phyloP scores from a whole-genome alignment of 2,329 filamentous ascomycete species.

The Chaetothyriales sp. region DNA sequence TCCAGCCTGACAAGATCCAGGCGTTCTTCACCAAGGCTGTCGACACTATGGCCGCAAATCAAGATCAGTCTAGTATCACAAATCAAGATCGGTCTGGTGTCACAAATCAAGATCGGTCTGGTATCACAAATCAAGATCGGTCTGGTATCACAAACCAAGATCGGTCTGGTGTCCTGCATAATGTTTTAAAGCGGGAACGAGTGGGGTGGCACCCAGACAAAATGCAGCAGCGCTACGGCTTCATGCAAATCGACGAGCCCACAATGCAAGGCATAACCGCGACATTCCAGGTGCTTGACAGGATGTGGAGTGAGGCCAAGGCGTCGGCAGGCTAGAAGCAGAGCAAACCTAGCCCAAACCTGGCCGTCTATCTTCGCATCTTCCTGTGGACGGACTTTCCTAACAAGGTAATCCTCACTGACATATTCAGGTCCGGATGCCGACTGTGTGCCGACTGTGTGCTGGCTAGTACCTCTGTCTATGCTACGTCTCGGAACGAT shows the following conservation, averaged over 20 bases:
- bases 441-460: not conserved
- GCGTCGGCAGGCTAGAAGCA: not conserved
- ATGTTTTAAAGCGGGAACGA: slow-evolving; percentile 64
- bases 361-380: not conserved
- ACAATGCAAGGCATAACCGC: slow-evolving; percentile 71
- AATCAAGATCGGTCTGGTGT: slow-evolving; percentile 18
- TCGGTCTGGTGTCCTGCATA: slow-evolving; percentile 25
- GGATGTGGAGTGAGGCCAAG: slow-evolving; percentile 48
- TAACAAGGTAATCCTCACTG: not conserved
- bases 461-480: not conserved
- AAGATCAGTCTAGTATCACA: slow-evolving; percentile 17
- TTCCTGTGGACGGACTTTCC: too few relatives aligned
- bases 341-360: not conserved
- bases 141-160: slow-evolving; percentile 15
- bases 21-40: slow-evolving; percentile 45
- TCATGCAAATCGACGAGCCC: slow-evolving; percentile 58
- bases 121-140: slow-evolving; percentile 20
- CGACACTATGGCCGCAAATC: slow-evolving; percentile 5
- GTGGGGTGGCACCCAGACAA: slow-evolving; percentile 97
- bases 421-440: not conserved
- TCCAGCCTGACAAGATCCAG: slow-evolving; percentile 48
- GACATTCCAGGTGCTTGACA: slow-evolving; percentile 82
- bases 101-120: slow-evolving; percentile 1
- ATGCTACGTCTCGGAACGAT: too few relatives aligned
- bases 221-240: slow-evolving; percentile 75